Evolutionary conservation across 371 early-diverging fungal genomes (phyloP).

Genomic region (Circinella umbellata): DNA sequence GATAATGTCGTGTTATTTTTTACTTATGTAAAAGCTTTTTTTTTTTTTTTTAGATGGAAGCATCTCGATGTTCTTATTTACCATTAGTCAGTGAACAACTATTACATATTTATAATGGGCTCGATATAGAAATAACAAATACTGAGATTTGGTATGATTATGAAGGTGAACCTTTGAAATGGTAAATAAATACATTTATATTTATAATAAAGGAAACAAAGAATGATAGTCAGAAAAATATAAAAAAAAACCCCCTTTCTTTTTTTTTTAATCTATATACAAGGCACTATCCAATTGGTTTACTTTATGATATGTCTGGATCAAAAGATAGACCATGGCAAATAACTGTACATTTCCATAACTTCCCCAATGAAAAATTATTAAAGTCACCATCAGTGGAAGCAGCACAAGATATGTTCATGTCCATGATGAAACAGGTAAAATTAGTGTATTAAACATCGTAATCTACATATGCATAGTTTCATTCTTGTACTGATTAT

Average conservation of each 20-base stretch:
- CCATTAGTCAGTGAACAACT: constrained; percentile 60
- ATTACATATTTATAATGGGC: constrained; percentile 46
- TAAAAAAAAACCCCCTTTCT: neutral
- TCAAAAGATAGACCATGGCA: constrained; percentile 60
- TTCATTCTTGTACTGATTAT: too few species aligned
- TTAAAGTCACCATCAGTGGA: constrained; percentile 58
- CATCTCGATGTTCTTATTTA: constrained; percentile 65
- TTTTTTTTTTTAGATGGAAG: constrained; percentile 14
- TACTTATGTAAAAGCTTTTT: neutral
- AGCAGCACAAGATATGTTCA: constrained; percentile 70
- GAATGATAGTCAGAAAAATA: too few species aligned
- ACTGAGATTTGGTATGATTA: constrained; percentile 67
- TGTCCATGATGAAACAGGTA: constrained; percentile 84
- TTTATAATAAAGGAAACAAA: too few species aligned
- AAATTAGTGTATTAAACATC: too few species aligned
- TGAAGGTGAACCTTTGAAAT: constrained; percentile 68
- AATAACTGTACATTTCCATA: constrained; percentile 62
- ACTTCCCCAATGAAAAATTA: constrained; percentile 64
- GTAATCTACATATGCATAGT: too few species aligned
- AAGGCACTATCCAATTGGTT: constrained; percentile 83
- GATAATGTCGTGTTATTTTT: too few species aligned
- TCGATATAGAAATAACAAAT: constrained; percentile 40
- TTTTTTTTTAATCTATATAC: neutral
- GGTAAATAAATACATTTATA: constrained; percentile 44
- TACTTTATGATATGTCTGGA: constrained; percentile 65